Conservation (phyloP, 306 rosid species). For the Ochetophila trinervis region DNA sequence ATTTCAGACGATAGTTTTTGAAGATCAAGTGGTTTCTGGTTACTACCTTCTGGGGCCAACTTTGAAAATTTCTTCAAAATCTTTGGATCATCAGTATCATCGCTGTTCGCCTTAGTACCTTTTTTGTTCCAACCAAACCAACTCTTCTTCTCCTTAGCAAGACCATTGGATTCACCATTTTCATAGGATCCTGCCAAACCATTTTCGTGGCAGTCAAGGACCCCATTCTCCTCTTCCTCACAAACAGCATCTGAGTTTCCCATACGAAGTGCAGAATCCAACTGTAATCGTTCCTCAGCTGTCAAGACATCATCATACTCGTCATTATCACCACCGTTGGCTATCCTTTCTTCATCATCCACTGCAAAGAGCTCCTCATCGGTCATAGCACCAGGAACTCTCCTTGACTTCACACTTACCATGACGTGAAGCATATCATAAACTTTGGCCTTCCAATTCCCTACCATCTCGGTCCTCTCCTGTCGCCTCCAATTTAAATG, state of each 20-base stretch:
- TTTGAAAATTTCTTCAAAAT: constrained; percentile 63
- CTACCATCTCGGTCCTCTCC: constrained; percentile 95
- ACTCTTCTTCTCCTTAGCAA: constrained; percentile 83
- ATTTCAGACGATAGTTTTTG: constrained; percentile 66
- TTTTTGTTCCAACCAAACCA: constrained; percentile 99
- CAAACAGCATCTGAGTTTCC: constrained; percentile 65
- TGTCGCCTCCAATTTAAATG: constrained; percentile 97
- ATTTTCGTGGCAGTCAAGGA: constrained; percentile 60
- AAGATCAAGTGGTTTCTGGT: constrained; percentile 59
- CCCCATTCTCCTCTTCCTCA: constrained; percentile 77
- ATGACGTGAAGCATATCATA: constrained; percentile 96
- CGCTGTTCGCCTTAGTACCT: constrained; percentile 49
- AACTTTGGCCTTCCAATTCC: constrained; percentile 94
- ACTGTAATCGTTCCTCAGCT: constrained; percentile 89
- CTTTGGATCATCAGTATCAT: constrained; percentile 74
- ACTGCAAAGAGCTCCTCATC: constrained; percentile 95
- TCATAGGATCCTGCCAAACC: constrained; percentile 53
- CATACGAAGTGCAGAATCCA: constrained; percentile 89
- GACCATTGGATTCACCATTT: constrained; percentile 67
- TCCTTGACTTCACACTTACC: constrained; percentile 98
- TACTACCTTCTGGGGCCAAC: constrained; percentile 72
- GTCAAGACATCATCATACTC: constrained; percentile 93
- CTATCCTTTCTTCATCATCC: constrained; percentile 75
- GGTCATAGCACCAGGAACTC: constrained; percentile 99
- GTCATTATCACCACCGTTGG: constrained; percentile 74